These are phyloP conservation scores for Botrytis fabae DNA, from an alignment of 2,329 filamentous ascomycete genomes.

Conservation along the genomic window DNA sequence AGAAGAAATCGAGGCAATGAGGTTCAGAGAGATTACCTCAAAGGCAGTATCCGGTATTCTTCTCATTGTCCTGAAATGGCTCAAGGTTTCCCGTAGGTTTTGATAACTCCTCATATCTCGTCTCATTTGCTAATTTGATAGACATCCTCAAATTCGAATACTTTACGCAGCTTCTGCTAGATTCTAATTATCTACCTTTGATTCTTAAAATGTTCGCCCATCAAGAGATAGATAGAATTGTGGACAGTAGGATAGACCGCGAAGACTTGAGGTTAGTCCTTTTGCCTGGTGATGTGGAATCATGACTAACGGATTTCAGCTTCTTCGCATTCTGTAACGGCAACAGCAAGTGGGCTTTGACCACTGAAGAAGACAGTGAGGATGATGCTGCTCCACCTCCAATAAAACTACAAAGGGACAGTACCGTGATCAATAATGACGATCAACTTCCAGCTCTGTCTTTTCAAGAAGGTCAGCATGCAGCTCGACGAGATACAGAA, in stretches of 20 bases:
- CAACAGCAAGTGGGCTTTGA: slow-evolving; percentile 53
- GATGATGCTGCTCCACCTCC: slow-evolving; percentile 84
- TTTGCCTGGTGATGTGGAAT: neutral
- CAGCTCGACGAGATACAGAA: slow-evolving; percentile 47
- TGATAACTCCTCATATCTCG: neutral
- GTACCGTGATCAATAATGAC: slow-evolving; percentile 48
- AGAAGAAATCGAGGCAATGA: slow-evolving; percentile 79
- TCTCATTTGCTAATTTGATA: slow-evolving; percentile 43
- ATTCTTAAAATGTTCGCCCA: slow-evolving; percentile 92
- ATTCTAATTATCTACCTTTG: slow-evolving; percentile 92
- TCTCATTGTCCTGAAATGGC: slow-evolving; percentile 90
- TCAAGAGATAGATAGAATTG: slow-evolving; percentile 87
- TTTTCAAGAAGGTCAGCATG: slow-evolving; percentile 38
- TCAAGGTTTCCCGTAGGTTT: slow-evolving; percentile 83
- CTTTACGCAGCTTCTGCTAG: slow-evolving; percentile 85
- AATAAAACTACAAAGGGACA: slow-evolving; percentile 59
- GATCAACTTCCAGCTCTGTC: slow-evolving; percentile 40
- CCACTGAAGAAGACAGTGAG: slow-evolving; percentile 48
- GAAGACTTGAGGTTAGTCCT: slow-evolving; percentile 72
- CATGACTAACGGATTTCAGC: slow-evolving; percentile 46
- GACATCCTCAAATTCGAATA: slow-evolving; percentile 97
- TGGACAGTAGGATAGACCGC: slow-evolving; percentile 82
- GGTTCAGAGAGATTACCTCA: slow-evolving; percentile 81
- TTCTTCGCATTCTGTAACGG: slow-evolving; percentile 90
- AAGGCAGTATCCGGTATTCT: slow-evolving; percentile 92